Conservation (phyloP, 306 rosid species). For the Morella rubra region DNA sequence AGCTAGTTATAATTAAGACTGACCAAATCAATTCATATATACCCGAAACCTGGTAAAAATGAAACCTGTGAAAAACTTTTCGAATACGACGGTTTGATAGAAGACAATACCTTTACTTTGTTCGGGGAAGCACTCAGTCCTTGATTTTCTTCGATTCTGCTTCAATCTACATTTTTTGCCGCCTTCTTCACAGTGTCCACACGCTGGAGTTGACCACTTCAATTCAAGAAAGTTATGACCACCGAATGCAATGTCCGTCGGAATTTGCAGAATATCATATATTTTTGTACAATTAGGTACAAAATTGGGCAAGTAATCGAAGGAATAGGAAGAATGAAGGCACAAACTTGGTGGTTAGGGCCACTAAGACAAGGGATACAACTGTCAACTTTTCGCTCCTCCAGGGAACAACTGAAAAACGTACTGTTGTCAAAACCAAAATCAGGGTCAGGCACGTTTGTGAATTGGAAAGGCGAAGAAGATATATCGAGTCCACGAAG, state of each 20-base stretch:
- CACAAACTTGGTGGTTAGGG: background rate
- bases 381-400: no score
- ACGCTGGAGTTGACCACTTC: no score
- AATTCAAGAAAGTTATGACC: no score
- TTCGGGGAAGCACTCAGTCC: slow-evolving; percentile 12
- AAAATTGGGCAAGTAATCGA: no score
- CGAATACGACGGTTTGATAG: background rate
- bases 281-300: background rate
- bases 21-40: no score
- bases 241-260: rapidly evolving
- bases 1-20: no score
- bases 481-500: background rate
- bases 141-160: background rate
- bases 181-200: slow-evolving; percentile 10
- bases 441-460: no score
- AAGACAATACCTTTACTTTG: slow-evolving; percentile 4
- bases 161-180: slow-evolving; percentile 29
- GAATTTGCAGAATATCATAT: rapidly evolving
- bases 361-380: background rate
- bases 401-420: background rate
- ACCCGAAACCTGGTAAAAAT: no score
- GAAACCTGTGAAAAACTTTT: no score
- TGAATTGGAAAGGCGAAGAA: background rate
- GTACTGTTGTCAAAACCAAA: rapidly evolving
- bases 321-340: no score